Evolutionary conservation across 2,329 filamentous ascomycete genomes (phyloP).

Genomic region (Aspergillus pseudonomiae): DNA sequence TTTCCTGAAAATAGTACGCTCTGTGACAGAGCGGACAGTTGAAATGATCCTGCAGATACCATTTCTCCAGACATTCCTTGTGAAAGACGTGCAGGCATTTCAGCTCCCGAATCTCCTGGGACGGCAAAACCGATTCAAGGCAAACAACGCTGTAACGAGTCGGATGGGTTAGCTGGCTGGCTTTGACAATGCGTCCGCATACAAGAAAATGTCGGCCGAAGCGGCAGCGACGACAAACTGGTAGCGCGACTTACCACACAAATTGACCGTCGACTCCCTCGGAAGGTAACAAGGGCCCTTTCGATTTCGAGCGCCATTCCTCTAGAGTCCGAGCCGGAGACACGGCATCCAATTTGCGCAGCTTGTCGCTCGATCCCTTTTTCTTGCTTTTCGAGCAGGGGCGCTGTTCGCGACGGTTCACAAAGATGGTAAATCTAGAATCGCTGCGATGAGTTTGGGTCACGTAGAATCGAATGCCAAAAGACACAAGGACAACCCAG

Average conservation of each 20-base stretch:
- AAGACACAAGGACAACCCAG: not conserved
- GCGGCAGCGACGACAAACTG: not conserved
- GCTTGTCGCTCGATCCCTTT: slow-evolving; percentile 32
- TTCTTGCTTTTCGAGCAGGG: slow-evolving; percentile 21
- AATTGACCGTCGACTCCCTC: slow-evolving; percentile 40
- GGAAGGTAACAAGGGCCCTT: slow-evolving; percentile 35
- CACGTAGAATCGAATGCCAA: slow-evolving; percentile 3
- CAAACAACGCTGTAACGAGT: slow-evolving; percentile 36
- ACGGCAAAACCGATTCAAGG: slow-evolving; percentile 39
- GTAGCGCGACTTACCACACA: slow-evolving; percentile 33
- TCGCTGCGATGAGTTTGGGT: not conserved
- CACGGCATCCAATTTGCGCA: slow-evolving; percentile 40
- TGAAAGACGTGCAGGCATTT: slow-evolving; percentile 45
- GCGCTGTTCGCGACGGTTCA: slow-evolving; percentile 35
- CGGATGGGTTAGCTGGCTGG: slow-evolving; percentile 5
- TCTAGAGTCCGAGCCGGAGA: slow-evolving; percentile 40
- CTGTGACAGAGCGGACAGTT: slow-evolving; percentile 43
- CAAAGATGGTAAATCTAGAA: slow-evolving; percentile 35
- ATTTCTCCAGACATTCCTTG: slow-evolving; percentile 43
- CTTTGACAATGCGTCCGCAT: not conserved
- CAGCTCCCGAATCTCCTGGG: slow-evolving; percentile 41
- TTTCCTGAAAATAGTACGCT: slow-evolving; percentile 37
- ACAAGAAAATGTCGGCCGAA: not conserved
- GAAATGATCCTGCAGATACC: slow-evolving; percentile 43
- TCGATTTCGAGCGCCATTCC: slow-evolving; percentile 40